Evolutionary conservation across 1,139 yeast species (phyloP).

Genomic region (Candida neerlandica): DNA sequence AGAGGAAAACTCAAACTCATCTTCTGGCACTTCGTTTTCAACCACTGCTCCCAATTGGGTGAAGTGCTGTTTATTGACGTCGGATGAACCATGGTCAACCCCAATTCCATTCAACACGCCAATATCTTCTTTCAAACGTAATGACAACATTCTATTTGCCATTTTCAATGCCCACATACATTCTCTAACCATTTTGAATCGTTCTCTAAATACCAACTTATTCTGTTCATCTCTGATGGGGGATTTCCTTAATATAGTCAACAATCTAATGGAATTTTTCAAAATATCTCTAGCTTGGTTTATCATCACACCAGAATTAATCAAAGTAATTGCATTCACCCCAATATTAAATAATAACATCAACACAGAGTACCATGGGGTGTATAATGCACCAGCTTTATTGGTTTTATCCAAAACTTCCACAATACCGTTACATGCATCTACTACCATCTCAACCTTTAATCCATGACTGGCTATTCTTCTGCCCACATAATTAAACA

Average conservation of each 20-base stretch:
- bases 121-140: constrained; percentile 48
- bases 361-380: constrained; percentile 61
- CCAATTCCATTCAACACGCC: constrained; percentile 44
- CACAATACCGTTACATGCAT: constrained; percentile 39
- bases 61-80: constrained; percentile 53
- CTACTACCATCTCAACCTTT: constrained; percentile 35
- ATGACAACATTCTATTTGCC: constrained; percentile 52
- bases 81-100: constrained; percentile 58
- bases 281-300: constrained; percentile 29
- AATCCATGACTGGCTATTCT: constrained; percentile 36
- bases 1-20: neutral
- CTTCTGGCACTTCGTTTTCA: constrained; percentile 11
- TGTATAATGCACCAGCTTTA: constrained; percentile 35
- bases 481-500: constrained; percentile 39
- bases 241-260: constrained; percentile 31
- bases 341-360: constrained; percentile 52
- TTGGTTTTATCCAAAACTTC: constrained; percentile 36
- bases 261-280: constrained; percentile 27
- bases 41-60: constrained; percentile 41
- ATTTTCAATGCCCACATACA: constrained; percentile 66
- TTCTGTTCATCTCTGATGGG: constrained; percentile 37
- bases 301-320: constrained; percentile 43
- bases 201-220: constrained; percentile 37
- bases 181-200: constrained; percentile 63
- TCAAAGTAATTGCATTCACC: constrained; percentile 44